Base-by-base conservation (phyloP, 768 basidiomycete genomes). In the Boletus speciosus region DNA sequence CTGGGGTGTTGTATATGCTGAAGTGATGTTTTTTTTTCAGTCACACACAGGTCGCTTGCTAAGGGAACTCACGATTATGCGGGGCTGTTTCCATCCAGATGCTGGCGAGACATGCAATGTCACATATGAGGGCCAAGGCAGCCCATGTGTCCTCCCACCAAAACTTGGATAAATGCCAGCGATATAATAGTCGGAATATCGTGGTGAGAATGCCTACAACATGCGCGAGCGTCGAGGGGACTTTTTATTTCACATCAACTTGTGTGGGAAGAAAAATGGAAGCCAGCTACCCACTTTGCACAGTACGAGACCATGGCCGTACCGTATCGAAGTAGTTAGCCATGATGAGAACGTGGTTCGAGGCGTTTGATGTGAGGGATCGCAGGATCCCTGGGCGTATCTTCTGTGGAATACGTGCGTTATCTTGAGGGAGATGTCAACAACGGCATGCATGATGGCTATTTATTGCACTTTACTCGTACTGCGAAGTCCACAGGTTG, bases 61-160 rank as follows among this genome's bases (percentile, higher is more conserved):
- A 11, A 15, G 4, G 23, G 39, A 34, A 65, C 67, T 35, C 43
- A 69, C 68, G 7, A 5, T 0, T 12, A 1, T 1, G 1, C 0
- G 55, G 53, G 5, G 19, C 1, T 35, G 16, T 5, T n/a, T 46
- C 32, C 23, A 59, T 58, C 66, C 68, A 70, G 12, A 65, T 7
- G 42, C 58, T 51, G 27, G 41, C 41, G 7, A 68, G 52, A 50
- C 63, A 68, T 10, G 8, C 42, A 7, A 66, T 42, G 36, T 62
- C 66, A 37, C 43, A 61, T 43, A 63, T 15, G 34, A 68, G 66
- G 7, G 66, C 66, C 34, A 59, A 8, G 2, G 52, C 46, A 6
- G 66, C 66, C 66, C 66, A 70, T 32, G 54, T 39, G 34, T 68
- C 66, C 23, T 68, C 66, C 66, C 66, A 70, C 55, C 61, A 59